Percentiles rank a stretch among this genome's conserved stretches.
Evolutionary conservation across 2,329 filamentous ascomycete genomes (phyloP).

Genomic region (Nothophoma quercina): DNA sequence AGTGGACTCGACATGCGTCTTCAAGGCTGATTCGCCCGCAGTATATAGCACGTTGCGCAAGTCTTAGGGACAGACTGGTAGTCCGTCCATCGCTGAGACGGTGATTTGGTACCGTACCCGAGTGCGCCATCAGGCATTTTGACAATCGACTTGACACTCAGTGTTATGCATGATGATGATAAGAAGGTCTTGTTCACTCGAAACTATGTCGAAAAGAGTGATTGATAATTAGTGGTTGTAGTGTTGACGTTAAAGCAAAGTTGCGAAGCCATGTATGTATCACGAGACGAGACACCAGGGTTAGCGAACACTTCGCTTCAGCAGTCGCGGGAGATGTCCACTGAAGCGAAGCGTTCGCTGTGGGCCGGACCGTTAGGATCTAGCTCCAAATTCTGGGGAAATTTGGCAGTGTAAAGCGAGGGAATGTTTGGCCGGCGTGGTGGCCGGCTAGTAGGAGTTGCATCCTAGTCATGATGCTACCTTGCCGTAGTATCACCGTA

Average conservation of each 20-base stretch:
- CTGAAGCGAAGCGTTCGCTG: slow-evolving; percentile 3
- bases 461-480: slow-evolving; percentile 8
- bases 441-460: slow-evolving; percentile 1
- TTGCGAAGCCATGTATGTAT: not conserved
- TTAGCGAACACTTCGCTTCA: slow-evolving; percentile 14
- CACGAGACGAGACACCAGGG: slow-evolving; percentile 9
- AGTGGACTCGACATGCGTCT: no score
- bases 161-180: not conserved
- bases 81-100: no score
- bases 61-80: no score
- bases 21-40: no score
- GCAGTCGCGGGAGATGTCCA: no score
- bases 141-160: not conserved
- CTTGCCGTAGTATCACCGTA: slow-evolving; percentile 3
- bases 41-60: no score
- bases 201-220: not conserved
- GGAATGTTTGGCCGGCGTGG: not conserved
- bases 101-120: not conserved
- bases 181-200: not conserved
- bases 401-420: slow-evolving; percentile 3
- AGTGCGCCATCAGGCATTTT: not conserved
- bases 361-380: slow-evolving; percentile 13
- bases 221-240: not conserved
- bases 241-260: not conserved
- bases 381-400: slow-evolving; percentile 5